Evolutionary conservation across 345 rosid genomes (phyloP), one percentile per base, ranked within the genome.

Genomic region (Trapa bicornis): DNA sequence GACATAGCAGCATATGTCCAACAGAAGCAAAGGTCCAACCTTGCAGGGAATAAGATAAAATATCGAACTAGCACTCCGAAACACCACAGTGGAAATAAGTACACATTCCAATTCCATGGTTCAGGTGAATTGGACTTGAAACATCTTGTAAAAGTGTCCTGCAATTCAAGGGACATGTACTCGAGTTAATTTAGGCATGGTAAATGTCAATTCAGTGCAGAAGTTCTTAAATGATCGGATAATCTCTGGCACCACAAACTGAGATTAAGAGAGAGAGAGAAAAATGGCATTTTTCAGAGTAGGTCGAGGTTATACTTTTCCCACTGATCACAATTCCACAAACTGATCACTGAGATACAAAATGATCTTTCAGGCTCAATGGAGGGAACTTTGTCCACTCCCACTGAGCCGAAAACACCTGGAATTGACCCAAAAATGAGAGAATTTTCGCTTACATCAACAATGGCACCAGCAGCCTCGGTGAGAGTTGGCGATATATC

Each of bases 391-490:
- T 5, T 3, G 1, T 45, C 48, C 48, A 45, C 48, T 45, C 48
- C 48, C 48, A 45, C 48, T 2, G 17, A 50, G 22, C 17, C 16
- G n/a, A 10, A 50, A 15, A 50, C 17, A 3, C 16, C 54, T 5
- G 12, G 14, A 50, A 11, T 50, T 3, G 2, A 50, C 54, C 54
- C 54, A 53, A 53, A 53, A 53, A 0, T 4, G 11, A 57, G 62
- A 15, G 33, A 33, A 37, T 32, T 33, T 32, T 29, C 60, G 63
- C 87, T 78, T 71, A 89, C 99, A 83, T 95, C 99, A 67, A 91
- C 82, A 74, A 91, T 95, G 68, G 97, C 99, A 66, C 99, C 99
- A 65, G 92, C 96, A 75, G 97, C 97, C 80, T 95, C 99, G 15
- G 97, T 86, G 17, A 94, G 85, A 16, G 92, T 81, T 0, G 96